Conservation (phyloP, 2,329 filamentous ascomycete genomes). For the Tolypocladium inflatum region DNA sequence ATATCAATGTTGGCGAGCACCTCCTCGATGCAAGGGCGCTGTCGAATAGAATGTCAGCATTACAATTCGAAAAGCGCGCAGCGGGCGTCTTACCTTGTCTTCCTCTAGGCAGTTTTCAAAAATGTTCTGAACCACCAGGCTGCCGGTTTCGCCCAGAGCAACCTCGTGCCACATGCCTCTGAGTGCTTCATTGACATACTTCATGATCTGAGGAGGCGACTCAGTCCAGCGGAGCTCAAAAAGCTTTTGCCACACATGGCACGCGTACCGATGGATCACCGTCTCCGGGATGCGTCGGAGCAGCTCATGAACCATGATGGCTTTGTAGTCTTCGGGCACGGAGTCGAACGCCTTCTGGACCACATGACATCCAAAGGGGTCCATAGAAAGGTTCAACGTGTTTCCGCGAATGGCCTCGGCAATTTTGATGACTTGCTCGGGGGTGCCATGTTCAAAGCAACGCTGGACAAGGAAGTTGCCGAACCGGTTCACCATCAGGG, state of each 20-base stretch:
- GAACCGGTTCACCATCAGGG: slow-evolving; percentile 96
- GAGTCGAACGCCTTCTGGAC: slow-evolving; percentile 98
- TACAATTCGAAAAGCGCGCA: not conserved
- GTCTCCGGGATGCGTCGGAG: slow-evolving; percentile 93
- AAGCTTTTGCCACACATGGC: slow-evolving; percentile 98
- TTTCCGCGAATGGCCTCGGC: slow-evolving; percentile 90
- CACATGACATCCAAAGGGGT: slow-evolving; percentile 96
- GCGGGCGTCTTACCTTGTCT: slow-evolving; percentile 65
- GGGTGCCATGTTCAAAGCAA: slow-evolving; percentile 95
- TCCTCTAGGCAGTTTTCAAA: slow-evolving; percentile 99
- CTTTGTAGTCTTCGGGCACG: slow-evolving; percentile 95
- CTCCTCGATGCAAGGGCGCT: slow-evolving; percentile 96
- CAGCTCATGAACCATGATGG: slow-evolving; percentile 96
- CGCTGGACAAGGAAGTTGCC: slow-evolving; percentile 97
- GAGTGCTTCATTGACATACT: slow-evolving; percentile 91
- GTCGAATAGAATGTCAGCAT: slow-evolving; percentile 9
- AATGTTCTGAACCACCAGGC: slow-evolving; percentile 97
- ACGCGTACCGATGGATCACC: slow-evolving; percentile 96
- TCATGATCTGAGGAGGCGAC: slow-evolving; percentile 95
- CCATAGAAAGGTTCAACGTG: slow-evolving; percentile 91
- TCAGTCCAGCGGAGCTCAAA: slow-evolving; percentile 96
- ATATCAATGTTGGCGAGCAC: slow-evolving; percentile 92
- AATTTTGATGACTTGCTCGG: slow-evolving; percentile 90
- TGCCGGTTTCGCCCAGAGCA: slow-evolving; percentile 91
- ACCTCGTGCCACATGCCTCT: slow-evolving; percentile 98